phyloP scores from a whole-genome alignment of 176 grass and related monocot genomes.

The Avena eriantha region DNA sequence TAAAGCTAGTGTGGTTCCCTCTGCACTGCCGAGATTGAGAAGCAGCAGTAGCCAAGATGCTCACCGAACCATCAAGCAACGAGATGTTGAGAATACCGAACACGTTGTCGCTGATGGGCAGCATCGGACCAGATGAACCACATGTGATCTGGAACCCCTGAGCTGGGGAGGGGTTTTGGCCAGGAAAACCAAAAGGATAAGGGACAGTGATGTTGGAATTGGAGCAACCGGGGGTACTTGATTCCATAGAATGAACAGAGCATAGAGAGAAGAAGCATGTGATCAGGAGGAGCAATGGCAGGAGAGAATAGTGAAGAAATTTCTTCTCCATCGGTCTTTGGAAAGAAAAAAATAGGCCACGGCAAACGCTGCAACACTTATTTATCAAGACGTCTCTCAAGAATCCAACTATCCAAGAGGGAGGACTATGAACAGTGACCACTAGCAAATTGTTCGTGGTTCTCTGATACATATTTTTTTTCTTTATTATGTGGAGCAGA shows the following conservation, averaged over 20 bases:
- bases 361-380: not conserved
- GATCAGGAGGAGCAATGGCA: not conserved
- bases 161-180: not conserved
- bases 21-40: not conserved
- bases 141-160: not conserved
- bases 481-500: not conserved
- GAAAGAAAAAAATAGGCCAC: not conserved
- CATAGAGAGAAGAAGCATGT: not conserved
- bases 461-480: not conserved
- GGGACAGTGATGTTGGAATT: not conserved
- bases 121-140: not conserved
- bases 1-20: not conserved
- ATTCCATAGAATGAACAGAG: slow-evolving; percentile 4
- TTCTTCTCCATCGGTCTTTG: not conserved
- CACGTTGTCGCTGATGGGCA: not conserved
- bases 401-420: not conserved
- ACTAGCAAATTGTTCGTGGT: not conserved
- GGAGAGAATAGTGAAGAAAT: not conserved
- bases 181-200: not conserved
- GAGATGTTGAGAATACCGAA: slow-evolving; percentile 13
- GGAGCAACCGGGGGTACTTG: not conserved
- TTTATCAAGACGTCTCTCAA: not conserved
- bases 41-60: not conserved
- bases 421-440: not conserved
- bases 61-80: not conserved